Base-by-base conservation (phyloP, 2,329 filamentous ascomycete species). In the Aspergillus sp. region DNA sequence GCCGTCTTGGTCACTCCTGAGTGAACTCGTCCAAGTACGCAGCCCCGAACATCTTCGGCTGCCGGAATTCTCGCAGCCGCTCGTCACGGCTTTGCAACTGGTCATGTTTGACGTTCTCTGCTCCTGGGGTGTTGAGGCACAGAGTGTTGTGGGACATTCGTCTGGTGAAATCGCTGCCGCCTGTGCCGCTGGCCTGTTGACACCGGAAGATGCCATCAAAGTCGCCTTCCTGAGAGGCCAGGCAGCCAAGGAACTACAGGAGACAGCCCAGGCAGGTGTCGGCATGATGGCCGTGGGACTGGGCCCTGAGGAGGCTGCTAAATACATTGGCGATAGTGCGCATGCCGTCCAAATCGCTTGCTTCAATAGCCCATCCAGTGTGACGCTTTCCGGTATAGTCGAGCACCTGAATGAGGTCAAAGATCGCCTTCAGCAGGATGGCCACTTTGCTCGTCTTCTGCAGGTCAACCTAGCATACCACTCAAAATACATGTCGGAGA, bases 281-380 rank as follows among this genome's bases (percentile, higher is more conserved):
- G 64, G 68, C 1, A 71, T 72, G 70, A 15, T 68, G 21, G 68
- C 70, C 1, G 66, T 62, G 14, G 66, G 68, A 3, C 51, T 49
- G 3, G 44, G 52, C 17, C 50, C 54, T 15, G 62, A 64, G 24
- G 24, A 24, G 6, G 24, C 24, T 7, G 7, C 24, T 2, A 24
- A 24, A 7, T 24, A 24, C 7, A 24, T 24, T 27, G 39, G 45
- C 46, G 4, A 21, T 55, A 33, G 27, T 66, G 14, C 45, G 24
- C 24, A 24, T 24, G 24, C 24, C 2, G 24, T 24, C 49, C 4
- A 59, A 8, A 35, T 75, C 3, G 77, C 74, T 0, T 77, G 75
- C 31, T 62, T 72, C 44, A 80, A 80, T 60, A 72, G 68, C 3
- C 71, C 71, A 0, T 57, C 59, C 2, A 77, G 71, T 46, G 63